phyloP scores from a whole-genome alignment of 2,329 filamentous ascomycete genomes.

The Fusarium guadeloupense region DNA sequence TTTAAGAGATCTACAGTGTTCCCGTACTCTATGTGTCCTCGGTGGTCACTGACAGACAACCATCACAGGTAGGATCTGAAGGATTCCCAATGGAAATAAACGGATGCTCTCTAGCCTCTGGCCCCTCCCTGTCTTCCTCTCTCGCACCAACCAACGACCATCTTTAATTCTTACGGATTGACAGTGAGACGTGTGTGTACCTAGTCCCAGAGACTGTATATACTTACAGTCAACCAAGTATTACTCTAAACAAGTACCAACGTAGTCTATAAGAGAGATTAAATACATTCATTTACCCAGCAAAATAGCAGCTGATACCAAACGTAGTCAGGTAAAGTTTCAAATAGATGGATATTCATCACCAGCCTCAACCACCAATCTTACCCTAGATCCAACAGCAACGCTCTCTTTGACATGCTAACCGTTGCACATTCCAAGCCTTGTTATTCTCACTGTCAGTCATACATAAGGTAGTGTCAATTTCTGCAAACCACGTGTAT shows the following conservation, averaged over 20 bases:
- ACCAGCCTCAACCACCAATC: not conserved
- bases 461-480: not conserved
- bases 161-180: constrained; percentile 5
- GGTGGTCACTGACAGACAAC: too few relatives aligned
- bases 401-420: not conserved
- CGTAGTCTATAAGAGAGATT: not conserved
- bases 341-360: not conserved
- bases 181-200: constrained; percentile 3
- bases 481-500: constrained; percentile 15
- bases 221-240: not conserved
- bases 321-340: not conserved
- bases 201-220: not conserved
- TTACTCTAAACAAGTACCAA: too few relatives aligned
- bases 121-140: not conserved
- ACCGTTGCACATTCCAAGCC: not conserved
- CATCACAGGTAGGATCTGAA: constrained; percentile 2
- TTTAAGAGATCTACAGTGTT: too few relatives aligned
- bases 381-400: constrained; percentile 5
- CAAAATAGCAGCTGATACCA: not conserved
- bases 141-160: not conserved
- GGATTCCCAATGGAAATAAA: not conserved
- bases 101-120: not conserved
- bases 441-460: not conserved
- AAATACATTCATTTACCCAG: not conserved
- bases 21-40: not conserved